Base-by-base conservation (phyloP, 768 basidiomycete species). In the Pholiota microspora region DNA sequence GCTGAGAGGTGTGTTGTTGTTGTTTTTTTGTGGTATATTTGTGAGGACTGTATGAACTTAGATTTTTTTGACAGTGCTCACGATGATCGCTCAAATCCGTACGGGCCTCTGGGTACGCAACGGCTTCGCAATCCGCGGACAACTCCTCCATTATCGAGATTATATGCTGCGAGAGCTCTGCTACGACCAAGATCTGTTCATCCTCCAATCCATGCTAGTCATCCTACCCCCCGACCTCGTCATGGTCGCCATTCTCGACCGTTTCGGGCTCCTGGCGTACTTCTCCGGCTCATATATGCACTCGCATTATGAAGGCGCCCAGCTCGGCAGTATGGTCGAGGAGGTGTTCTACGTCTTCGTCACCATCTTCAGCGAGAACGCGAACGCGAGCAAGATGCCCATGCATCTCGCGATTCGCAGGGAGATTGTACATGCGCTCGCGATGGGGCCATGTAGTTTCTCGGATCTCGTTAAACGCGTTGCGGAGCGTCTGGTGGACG, bases 91-190 rank as follows among this genome's bases (percentile, higher is more conserved):
- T 0, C 97, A 98, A 67, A 93, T 98, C 48, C 85, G 94, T 23
- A 89, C 92, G 0, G 94, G 94, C 0, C 78, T 98, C 3, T 99
- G 97, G 97, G 95, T 97, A 7, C 89, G 96, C 51, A 99, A 99
- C 62, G 97, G 97, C 3, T 92, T 94, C 64, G 89, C 89, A 13
- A 95, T 98, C 61, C 88, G 96, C 1, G 94, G 94, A 0, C 97
- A 98, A 68, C 77, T 94, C 3, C 80, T 95, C 49, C 96, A 98
- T 67, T 99, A 99, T 68, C 88, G 94, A 24, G 96, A 98, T 67
- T 94, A 93, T 69, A 89, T 91, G 82, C 83, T 98, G 23, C 88
- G 96, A 16, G 97, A 99, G 68, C 79, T 94, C 5, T 97, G 96
- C 64, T 95, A 96, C 66, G 97, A 99, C 68, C 94, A 98, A 68